phyloP scores from a whole-genome alignment of 2,329 filamentous ascomycete genomes.

The Diaporthe capsici region DNA sequence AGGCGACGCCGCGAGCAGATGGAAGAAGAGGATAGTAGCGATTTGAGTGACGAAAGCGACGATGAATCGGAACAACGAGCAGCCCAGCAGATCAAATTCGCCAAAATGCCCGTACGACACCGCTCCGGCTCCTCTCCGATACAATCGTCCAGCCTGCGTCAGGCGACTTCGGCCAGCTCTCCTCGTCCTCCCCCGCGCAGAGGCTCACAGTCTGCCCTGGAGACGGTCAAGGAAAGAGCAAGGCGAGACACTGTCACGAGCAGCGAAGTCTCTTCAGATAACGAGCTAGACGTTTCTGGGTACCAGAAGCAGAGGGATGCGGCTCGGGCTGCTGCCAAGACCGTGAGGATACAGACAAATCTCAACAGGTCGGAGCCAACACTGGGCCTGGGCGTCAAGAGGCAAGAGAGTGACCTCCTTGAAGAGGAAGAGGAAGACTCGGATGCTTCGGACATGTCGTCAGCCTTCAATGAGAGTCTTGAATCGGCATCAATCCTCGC shows the following conservation, averaged over 20 bases:
- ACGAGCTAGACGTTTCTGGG: slow-evolving; percentile 78
- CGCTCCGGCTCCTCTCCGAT: slow-evolving; percentile 91
- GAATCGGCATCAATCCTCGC: slow-evolving; percentile 81
- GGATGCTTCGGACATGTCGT: slow-evolving; percentile 73
- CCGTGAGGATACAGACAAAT: slow-evolving; percentile 66
- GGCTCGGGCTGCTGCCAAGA: slow-evolving; percentile 69
- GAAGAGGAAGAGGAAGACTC: slow-evolving; percentile 73
- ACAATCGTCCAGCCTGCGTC: slow-evolving; percentile 74
- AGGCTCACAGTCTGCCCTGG: slow-evolving; percentile 80
- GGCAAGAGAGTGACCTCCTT: slow-evolving; percentile 65
- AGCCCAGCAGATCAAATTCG: slow-evolving; percentile 93
- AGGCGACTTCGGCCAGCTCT: slow-evolving; percentile 64
- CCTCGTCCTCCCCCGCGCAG: slow-evolving; percentile 66
- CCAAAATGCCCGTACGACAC: slow-evolving; percentile 91
- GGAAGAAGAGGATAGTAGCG: slow-evolving; percentile 89
- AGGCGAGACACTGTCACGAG: slow-evolving; percentile 84
- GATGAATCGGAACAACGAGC: slow-evolving; percentile 81
- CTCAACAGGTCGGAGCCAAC: slow-evolving; percentile 63
- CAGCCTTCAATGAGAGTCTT: slow-evolving; percentile 75
- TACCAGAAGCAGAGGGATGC: slow-evolving; percentile 76
- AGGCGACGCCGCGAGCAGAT: slow-evolving; percentile 79
- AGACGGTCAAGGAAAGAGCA: slow-evolving; percentile 77
- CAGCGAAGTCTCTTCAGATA: slow-evolving; percentile 87
- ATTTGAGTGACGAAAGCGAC: slow-evolving; percentile 87
- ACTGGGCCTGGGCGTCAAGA: slow-evolving; percentile 55